phyloP scores from a whole-genome alignment of 495 filamentous ascomycete species.

The Sabuloglossum arenarium region DNA sequence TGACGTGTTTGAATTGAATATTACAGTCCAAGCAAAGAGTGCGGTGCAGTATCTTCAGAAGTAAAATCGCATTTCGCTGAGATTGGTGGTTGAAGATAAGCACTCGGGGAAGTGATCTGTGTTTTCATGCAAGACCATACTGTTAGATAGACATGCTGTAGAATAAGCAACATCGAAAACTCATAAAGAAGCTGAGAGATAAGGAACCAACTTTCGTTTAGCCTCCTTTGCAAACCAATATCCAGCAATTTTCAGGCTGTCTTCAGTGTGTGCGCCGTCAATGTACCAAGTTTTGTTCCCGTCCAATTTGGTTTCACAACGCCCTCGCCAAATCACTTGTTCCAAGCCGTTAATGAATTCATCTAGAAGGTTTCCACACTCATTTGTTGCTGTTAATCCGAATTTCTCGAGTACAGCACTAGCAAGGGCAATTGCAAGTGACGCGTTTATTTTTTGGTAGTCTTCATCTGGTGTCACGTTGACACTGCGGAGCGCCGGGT shows the following conservation, averaged over 20 bases:
- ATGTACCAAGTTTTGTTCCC: background rate
- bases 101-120: background rate
- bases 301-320: background rate
- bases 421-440: background rate
- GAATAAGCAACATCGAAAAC: too few relatives aligned
- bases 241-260: background rate
- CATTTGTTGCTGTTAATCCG: background rate
- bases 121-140: too few relatives aligned
- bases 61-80: background rate
- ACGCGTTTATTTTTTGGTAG: background rate
- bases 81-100: conserved; percentile 1
- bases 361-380: background rate
- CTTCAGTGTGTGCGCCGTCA: background rate
- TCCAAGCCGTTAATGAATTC: background rate
- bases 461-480: background rate
- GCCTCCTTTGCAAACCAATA: background rate
- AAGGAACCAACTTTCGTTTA: background rate
- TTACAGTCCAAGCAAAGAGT: background rate
- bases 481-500: background rate
- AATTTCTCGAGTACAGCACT: background rate
- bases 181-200: too few relatives aligned
- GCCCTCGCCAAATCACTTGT: background rate
- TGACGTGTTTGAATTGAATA: background rate
- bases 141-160: too few relatives aligned
- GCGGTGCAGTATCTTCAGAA: background rate